Conservation (phyloP, 2,329 filamentous ascomycete genomes). For the Fusarium algeriense region DNA sequence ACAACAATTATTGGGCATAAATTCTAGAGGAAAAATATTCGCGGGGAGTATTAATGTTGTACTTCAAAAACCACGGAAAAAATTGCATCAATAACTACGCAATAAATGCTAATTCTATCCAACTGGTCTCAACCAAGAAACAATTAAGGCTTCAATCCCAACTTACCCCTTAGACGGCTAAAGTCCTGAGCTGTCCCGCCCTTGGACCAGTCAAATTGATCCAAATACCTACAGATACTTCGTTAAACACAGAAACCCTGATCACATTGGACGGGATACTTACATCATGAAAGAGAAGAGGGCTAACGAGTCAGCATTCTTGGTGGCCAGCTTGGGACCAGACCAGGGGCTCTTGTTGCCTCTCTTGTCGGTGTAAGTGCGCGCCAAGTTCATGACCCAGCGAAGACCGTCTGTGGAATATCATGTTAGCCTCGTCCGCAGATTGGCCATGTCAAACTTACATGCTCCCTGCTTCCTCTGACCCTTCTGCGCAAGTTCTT, state of each 20-base stretch:
- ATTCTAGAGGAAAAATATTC: background rate
- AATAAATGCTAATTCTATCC: fast-evolving
- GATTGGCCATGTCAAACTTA: fast-evolving
- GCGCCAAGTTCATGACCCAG: background rate
- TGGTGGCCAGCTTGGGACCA: background rate
- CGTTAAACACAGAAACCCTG: fast-evolving
- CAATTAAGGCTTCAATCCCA: background rate
- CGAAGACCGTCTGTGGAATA: background rate
- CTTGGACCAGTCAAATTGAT: constrained; percentile 3
- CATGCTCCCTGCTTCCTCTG: constrained; percentile 10
- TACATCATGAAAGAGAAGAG: constrained; percentile 19
- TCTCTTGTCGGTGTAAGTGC: background rate
- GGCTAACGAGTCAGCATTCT: constrained; percentile 7
- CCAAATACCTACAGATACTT: background rate
- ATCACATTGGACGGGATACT: fast-evolving
- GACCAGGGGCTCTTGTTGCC: background rate
- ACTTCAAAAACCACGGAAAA: background rate
- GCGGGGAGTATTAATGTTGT: background rate
- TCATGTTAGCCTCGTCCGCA: fast-evolving
- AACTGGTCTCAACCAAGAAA: fast-evolving
- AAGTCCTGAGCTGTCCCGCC: background rate
- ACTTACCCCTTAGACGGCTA: background rate
- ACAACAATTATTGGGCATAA: too few species aligned
- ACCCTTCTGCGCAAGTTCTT: background rate
- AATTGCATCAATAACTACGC: background rate